Evolutionary conservation across 352 stramenopile genomes (phyloP).

Genomic region (Pythium monospermum): DNA sequence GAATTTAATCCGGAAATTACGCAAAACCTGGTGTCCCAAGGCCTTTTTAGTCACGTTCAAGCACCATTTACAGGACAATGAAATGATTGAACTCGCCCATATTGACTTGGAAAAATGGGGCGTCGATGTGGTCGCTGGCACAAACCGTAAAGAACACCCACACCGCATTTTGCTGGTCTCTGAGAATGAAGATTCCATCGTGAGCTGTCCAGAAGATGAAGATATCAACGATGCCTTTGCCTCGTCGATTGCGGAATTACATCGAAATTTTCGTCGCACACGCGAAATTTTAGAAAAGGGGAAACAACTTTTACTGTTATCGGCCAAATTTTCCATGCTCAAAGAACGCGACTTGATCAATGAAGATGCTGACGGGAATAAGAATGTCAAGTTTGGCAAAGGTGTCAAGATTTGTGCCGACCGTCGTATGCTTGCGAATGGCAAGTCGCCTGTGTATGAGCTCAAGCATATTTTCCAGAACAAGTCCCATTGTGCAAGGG

Average conservation of each 20-base stretch:
- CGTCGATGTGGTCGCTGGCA: constrained; percentile 71
- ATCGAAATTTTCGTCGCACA: constrained; percentile 68
- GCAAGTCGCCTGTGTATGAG: constrained; percentile 64
- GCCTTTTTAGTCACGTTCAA: constrained; percentile 80
- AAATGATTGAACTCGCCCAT: constrained; percentile 66
- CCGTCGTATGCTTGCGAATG: constrained; percentile 32
- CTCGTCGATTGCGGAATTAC: constrained; percentile 62
- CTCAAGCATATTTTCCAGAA: constrained; percentile 86
- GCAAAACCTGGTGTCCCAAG: constrained; percentile 75
- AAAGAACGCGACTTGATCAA: constrained; percentile 85
- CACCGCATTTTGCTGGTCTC: constrained; percentile 76
- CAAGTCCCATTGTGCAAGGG: constrained; percentile 70
- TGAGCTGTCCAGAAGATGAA: constrained; percentile 66
- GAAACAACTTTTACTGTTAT: constrained; percentile 74
- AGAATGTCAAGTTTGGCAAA: constrained; percentile 79
- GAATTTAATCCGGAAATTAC: constrained; percentile 78
- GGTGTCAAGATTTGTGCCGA: constrained; percentile 76
- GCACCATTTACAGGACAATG: constrained; percentile 57
- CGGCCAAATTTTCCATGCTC: constrained; percentile 86
- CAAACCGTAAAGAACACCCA: constrained; percentile 37
- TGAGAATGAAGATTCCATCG: constrained; percentile 76
- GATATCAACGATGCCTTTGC: constrained; percentile 81
- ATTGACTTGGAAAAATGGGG: constrained; percentile 75
- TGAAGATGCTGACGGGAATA: constrained; percentile 80
- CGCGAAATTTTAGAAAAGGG: constrained; percentile 72